Percentiles rank a stretch among this genome's conserved stretches.
Conservation (phyloP, 1,284 basidiomycete species). For the Phaffia rhodozyma region DNA sequence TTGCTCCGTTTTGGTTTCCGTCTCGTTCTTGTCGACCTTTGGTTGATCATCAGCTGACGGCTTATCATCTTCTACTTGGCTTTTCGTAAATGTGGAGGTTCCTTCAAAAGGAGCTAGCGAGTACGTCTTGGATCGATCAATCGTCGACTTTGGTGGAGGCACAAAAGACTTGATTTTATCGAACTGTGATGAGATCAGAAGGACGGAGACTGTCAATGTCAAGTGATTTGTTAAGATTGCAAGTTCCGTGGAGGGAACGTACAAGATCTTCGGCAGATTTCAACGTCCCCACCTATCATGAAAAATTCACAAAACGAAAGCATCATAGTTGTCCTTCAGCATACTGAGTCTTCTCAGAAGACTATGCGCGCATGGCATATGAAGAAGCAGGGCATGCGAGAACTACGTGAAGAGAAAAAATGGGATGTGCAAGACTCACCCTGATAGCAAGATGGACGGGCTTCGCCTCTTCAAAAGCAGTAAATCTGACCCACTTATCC, state of each 20-base stretch:
- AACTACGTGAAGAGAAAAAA: neutral
- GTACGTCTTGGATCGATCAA: too few relatives aligned
- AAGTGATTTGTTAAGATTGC: neutral
- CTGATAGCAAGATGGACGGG: conserved; percentile 62
- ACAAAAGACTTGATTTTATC: conserved; percentile 8
- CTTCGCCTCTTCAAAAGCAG: conserved; percentile 54
- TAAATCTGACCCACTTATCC: conserved; percentile 71
- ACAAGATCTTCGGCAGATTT: conserved; percentile 43
- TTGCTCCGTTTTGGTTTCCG: too few relatives aligned
- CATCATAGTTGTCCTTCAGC: too few relatives aligned
- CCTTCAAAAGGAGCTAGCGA: too few relatives aligned
- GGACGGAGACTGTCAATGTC: neutral
- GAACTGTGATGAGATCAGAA: neutral
- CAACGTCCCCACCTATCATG: conserved; percentile 44
- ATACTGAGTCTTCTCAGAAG: neutral
- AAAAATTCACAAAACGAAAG: neutral
- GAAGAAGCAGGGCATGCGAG: neutral
- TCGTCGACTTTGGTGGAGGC: neutral
- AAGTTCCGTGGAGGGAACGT: neutral
- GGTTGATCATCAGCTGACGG: too few relatives aligned
- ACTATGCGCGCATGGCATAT: neutral
- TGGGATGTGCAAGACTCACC: conserved; percentile 39
- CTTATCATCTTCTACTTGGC: too few relatives aligned
- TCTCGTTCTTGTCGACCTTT: too few relatives aligned
- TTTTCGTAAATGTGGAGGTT: too few relatives aligned